Conservation (phyloP, 2,329 filamentous ascomycete species). For the Spiromastix sp. region DNA sequence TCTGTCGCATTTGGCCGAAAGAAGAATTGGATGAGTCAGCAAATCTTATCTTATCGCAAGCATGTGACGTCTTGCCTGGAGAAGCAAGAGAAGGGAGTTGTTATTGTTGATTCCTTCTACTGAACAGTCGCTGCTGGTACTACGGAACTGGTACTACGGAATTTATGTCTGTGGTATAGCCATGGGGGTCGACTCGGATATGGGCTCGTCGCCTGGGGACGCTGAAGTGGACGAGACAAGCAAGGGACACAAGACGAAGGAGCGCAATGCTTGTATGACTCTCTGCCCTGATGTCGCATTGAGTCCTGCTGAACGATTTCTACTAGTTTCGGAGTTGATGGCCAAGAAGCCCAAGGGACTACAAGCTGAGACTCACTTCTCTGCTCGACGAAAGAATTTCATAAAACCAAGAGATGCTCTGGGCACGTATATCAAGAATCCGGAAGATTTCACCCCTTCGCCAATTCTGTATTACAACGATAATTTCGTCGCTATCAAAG, state of each 20-base stretch:
- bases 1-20: neutral
- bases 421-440: constrained; percentile 55
- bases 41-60: constrained; percentile 5
- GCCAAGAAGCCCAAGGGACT: constrained; percentile 13
- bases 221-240: too few species aligned
- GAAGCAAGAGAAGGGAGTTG: too few species aligned
- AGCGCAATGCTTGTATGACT: constrained; percentile 8
- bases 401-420: constrained; percentile 51
- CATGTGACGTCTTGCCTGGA: too few species aligned
- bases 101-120: too few species aligned
- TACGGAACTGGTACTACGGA: too few species aligned
- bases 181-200: too few species aligned
- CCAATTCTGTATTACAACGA: constrained; percentile 56
- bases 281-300: neutral
- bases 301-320: constrained; percentile 4
- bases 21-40: constrained; percentile 1
- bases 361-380: constrained; percentile 8
- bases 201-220: too few species aligned
- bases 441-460: constrained; percentile 47
- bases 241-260: constrained; percentile 2
- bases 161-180: too few species aligned
- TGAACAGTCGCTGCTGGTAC: too few species aligned
- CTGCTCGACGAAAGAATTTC: constrained; percentile 5
- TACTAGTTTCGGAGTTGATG: constrained; percentile 10
- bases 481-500: constrained; percentile 67